Base-by-base conservation (phyloP, 2,329 filamentous ascomycete genomes). In the Ceratocystiopsis brevicomis region DNA sequence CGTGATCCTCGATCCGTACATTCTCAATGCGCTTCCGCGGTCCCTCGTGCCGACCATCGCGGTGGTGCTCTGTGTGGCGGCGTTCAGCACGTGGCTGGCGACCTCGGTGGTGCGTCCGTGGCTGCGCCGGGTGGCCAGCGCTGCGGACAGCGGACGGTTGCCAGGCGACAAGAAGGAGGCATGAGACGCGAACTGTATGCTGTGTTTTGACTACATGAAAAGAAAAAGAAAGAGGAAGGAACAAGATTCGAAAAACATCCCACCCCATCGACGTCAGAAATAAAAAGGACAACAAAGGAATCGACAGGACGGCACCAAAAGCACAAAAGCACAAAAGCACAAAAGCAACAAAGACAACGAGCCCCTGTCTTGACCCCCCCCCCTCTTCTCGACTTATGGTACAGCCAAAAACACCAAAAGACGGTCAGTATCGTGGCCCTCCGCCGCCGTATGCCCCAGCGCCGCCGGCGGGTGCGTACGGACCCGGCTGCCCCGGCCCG, bases 1-100 rank as follows among this genome's bases (percentile, higher is more conserved):
- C 52, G 60, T 77, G 58, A 81, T 95, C 53, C 72, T 98, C 19
- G 90, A 96, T 58, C 86, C 86, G 0, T 96, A 79, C 55, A 30
- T 50, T 4, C 61, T 78, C 54, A 90, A 92, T 62, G 55, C 86
- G 15, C 67, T 96, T 42, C 90, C 90, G 13, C 67, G 67, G 42
- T 93, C 86, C 4, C 64, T 96, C 15, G 54, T 81, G 18, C 77
- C 82, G 17, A 88, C 81, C 2, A 73, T 73, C 13, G 63, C 61
- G 34, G 93, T 86, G 59, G 67, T 92, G 43, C 53, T 68, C 4
- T 50, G 71, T 3, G 68, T 93, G 43, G 73, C 75, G n/a, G 48
- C 60, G 21, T 49, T 56, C 15, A 46, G 44, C 35, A 63, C 63
- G 4, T 67, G 59, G 58, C 52, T 67, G n/a, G 63, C 66, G 35